phyloP scores from a whole-genome alignment of 106 monocot genomes.

The Dendrobium huoshanense region DNA sequence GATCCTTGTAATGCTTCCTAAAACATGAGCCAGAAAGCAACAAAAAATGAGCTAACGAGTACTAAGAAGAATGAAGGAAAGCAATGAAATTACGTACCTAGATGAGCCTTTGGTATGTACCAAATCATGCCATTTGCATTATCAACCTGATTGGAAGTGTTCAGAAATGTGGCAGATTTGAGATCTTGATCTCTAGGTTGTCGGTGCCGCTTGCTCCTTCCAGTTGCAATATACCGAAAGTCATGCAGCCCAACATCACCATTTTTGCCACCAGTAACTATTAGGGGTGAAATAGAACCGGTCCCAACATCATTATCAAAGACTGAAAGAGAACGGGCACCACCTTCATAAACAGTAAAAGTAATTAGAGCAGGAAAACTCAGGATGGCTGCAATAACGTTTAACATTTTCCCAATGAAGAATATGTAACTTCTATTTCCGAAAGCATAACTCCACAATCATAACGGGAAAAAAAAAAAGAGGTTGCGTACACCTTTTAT shows the following conservation, averaged over 20 bases:
- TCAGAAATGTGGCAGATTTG: constrained; percentile 15
- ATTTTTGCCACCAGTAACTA: constrained; percentile 82
- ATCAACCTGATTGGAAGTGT: constrained; percentile 26
- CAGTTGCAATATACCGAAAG: constrained; percentile 79
- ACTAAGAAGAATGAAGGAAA: constrained; percentile 1
- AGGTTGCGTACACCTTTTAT: neutral
- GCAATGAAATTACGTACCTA: constrained; percentile 41
- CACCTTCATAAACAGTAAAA: constrained; percentile 48
- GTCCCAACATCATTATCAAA: constrained; percentile 70
- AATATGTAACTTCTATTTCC: neutral
- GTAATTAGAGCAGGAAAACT: neutral
- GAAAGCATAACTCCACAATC: neutral
- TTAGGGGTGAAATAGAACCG: constrained; percentile 70
- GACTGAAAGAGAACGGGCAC: constrained; percentile 79
- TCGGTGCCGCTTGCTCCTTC: constrained; percentile 53
- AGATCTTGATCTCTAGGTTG: constrained; percentile 30
- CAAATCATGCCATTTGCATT: constrained; percentile 82
- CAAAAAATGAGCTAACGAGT: neutral
- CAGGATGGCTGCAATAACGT: neutral
- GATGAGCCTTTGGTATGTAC: constrained; percentile 92
- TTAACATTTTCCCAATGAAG: neutral
- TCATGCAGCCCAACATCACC: constrained; percentile 92
- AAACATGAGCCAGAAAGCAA: constrained; percentile 9
- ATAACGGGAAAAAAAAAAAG: neutral
- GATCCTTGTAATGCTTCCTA: constrained; percentile 76